Evolutionary conservation across 331 rosid genomes (phyloP).

Genomic region (Phaseolus coccineus): DNA sequence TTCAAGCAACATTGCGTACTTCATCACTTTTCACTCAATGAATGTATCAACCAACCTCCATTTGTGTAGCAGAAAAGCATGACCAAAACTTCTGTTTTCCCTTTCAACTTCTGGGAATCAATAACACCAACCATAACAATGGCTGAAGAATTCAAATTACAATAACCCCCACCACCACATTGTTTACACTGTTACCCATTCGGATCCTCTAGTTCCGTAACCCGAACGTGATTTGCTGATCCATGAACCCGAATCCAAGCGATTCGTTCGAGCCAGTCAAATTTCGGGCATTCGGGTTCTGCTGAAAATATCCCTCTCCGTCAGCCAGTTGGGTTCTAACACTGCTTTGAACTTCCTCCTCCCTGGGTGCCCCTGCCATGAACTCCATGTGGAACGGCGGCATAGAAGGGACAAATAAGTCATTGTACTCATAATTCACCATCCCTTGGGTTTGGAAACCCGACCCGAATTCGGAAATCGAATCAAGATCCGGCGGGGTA

Average conservation of each 20-base stretch:
- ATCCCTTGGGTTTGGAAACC: conserved; percentile 45
- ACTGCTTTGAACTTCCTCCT: conserved; percentile 87
- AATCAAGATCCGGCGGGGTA: conserved; percentile 52
- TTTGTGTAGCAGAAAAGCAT: not conserved
- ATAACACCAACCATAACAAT: conserved; percentile 50
- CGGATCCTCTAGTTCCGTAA: conserved; percentile 35
- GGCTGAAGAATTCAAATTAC: conserved; percentile 46
- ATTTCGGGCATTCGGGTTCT: conserved; percentile 39
- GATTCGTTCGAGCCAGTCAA: conserved; percentile 49
- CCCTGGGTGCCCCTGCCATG: conserved; percentile 21
- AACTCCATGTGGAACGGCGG: conserved; percentile 51
- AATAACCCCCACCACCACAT: conserved; percentile 18
- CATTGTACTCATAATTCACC: conserved; percentile 45
- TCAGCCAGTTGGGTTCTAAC: conserved; percentile 45
- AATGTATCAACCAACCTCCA: not conserved
- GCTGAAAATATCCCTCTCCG: conserved; percentile 40
- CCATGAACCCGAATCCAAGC: conserved; percentile 55
- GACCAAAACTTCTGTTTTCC: conserved; percentile 40
- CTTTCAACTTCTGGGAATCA: conserved; percentile 29
- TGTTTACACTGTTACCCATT: conserved; percentile 52
- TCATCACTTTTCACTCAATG: conserved; percentile 20
- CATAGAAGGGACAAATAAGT: conserved; percentile 61
- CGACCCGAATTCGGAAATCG: conserved; percentile 54
- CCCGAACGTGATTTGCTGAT: conserved; percentile 51
- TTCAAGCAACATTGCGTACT: conserved; percentile 5